These are phyloP conservation scores for Cutaneotrichosporon curvatum DNA, from an alignment of 1,284 basidiomycete species.

Conservation along the genomic window DNA sequence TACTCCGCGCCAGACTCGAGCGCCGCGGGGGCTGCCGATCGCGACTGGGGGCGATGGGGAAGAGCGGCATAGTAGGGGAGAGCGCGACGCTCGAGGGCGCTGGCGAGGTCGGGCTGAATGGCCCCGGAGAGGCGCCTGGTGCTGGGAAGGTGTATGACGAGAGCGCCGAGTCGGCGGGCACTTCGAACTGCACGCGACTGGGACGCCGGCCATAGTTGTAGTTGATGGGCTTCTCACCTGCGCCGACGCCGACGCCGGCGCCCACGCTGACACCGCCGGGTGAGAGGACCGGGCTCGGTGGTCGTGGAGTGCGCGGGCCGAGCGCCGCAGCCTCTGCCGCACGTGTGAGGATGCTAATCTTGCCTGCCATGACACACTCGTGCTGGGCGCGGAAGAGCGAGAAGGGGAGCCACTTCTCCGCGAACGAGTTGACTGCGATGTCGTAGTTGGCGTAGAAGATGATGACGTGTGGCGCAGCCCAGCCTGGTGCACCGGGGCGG, in stretches of 20 bases:
- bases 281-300: slow-evolving; percentile 2
- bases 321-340: slow-evolving; percentile 3
- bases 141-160: slow-evolving; percentile 22
- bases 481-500: slow-evolving; percentile 16
- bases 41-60: slow-evolving; percentile 5
- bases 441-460: slow-evolving; percentile 48
- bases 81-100: background rate
- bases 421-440: slow-evolving; percentile 43
- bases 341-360: slow-evolving; percentile 16
- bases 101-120: background rate
- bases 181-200: slow-evolving; percentile 43
- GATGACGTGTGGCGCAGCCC: slow-evolving; percentile 44
- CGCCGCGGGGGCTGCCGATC: slow-evolving; percentile 15
- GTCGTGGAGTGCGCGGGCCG: slow-evolving; percentile 1
- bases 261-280: background rate
- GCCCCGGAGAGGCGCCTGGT: too few relatives aligned
- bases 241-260: background rate
- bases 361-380: slow-evolving; percentile 44
- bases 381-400: slow-evolving; percentile 46
- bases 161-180: slow-evolving; percentile 10
- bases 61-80: background rate
- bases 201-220: slow-evolving; percentile 28
- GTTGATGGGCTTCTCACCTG: slow-evolving; percentile 7
- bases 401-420: slow-evolving; percentile 48
- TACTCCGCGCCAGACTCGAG: slow-evolving; percentile 16